phyloP scores from a whole-genome alignment of 805 yeast genomes.

The Yarrowia keelungensis region DNA sequence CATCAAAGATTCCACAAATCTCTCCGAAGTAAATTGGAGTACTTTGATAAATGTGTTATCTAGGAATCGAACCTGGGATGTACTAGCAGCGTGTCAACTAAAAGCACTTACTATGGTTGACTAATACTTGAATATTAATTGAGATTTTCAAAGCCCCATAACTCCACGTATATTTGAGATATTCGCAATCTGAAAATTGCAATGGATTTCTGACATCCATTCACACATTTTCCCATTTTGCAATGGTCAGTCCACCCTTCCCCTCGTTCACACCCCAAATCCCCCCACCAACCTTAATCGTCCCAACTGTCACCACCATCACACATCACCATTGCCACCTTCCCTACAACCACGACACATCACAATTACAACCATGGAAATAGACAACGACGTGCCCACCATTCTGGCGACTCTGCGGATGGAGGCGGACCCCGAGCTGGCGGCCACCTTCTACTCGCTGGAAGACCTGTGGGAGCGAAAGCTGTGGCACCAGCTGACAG shows the following conservation, averaged over 20 bases:
- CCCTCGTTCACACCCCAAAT: not conserved
- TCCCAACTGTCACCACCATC: conserved; percentile 1
- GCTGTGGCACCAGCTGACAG: conserved; percentile 93
- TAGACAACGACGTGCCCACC: conserved; percentile 53
- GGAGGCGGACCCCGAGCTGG: conserved; percentile 69
- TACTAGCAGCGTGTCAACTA: too few relatives aligned
- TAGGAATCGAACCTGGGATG: not conserved
- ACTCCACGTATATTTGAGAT: too few relatives aligned
- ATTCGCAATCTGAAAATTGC: not conserved
- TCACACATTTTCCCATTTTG: not conserved
- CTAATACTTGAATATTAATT: too few relatives aligned
- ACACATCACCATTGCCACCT: conserved; percentile 7
- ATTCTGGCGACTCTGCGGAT: conserved; percentile 67
- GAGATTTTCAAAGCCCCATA: too few relatives aligned
- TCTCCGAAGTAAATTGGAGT: too few relatives aligned
- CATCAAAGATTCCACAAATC: too few relatives aligned
- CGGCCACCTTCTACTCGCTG: conserved; percentile 66
- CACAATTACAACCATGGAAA: conserved; percentile 22
- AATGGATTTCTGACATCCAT: not conserved
- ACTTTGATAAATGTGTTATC: not conserved
- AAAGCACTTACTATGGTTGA: too few relatives aligned
- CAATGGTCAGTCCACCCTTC: too few relatives aligned
- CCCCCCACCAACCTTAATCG: conserved; percentile 1
- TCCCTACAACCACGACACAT: conserved; percentile 2
- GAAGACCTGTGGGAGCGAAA: conserved; percentile 89